Evolutionary conservation across 768 basidiomycete species (phyloP).

Genomic region (Lactarius sanguifluus): DNA sequence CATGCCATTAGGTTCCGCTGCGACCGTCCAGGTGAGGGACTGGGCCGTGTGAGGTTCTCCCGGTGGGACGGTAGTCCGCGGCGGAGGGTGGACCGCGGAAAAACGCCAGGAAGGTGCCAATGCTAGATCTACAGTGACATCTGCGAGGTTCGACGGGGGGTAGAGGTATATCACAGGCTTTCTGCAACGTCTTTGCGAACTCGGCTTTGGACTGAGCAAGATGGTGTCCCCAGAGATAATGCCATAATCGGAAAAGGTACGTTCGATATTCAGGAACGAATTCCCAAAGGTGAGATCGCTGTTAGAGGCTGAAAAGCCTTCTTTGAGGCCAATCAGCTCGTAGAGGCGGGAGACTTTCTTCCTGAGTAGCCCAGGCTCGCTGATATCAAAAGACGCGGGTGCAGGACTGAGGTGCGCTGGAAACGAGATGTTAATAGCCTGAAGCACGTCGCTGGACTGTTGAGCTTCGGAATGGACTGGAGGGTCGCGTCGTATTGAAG

Average conservation of each 20-base stretch:
- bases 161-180: slow-evolving; percentile 24
- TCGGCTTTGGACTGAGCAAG: background rate
- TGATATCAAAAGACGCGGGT: background rate
- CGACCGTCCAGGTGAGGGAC: slow-evolving; percentile 13
- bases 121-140: slow-evolving; percentile 14
- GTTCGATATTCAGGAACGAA: background rate
- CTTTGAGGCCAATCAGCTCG: background rate
- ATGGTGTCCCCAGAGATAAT: slow-evolving; percentile 3
- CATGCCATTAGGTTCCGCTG: slow-evolving; percentile 17
- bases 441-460: background rate
- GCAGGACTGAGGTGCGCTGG: background rate
- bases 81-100: slow-evolving; percentile 18
- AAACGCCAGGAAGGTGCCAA: slow-evolving; percentile 13
- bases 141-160: slow-evolving; percentile 9
- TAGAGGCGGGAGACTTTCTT: slow-evolving; percentile 4
- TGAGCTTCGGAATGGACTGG: background rate
- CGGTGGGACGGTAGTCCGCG: background rate
- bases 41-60: background rate
- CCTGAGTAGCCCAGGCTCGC: background rate
- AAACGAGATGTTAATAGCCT: slow-evolving; percentile 4
- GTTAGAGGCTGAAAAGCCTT: background rate
- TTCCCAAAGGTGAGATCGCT: background rate
- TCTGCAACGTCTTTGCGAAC: background rate
- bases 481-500: background rate
- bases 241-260: background rate